These are phyloP conservation scores for Myxozyma neotropica DNA, from an alignment of 805 yeast genomes.

Conservation along the genomic window DNA sequence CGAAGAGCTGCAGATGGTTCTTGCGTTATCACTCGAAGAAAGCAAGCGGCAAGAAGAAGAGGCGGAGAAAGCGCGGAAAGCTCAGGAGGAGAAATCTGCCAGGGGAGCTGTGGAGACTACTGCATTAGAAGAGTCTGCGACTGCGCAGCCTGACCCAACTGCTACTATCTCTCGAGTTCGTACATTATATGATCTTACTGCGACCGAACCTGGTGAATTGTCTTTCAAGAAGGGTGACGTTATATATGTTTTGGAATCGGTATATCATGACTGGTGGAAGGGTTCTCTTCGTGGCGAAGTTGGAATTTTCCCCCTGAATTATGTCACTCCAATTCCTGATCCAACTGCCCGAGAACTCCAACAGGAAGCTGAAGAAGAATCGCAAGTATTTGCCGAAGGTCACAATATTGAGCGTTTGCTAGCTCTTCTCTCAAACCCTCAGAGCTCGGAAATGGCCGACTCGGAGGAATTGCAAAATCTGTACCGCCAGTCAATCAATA, in stretches of 20 bases:
- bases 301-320: slow-evolving; percentile 91
- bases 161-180: slow-evolving; percentile 64
- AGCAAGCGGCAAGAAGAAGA: slow-evolving; percentile 38
- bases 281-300: slow-evolving; percentile 79
- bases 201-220: slow-evolving; percentile 83
- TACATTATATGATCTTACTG: slow-evolving; percentile 79
- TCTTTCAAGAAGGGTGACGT: slow-evolving; percentile 86
- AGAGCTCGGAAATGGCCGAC: slow-evolving; percentile 47
- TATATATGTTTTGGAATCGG: slow-evolving; percentile 82
- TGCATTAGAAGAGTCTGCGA: slow-evolving; percentile 7
- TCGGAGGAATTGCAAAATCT: slow-evolving; percentile 71
- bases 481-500: slow-evolving; percentile 70
- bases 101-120: background rate
- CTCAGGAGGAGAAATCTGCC: slow-evolving; percentile 10
- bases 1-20: slow-evolving; percentile 73
- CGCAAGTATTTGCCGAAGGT: slow-evolving; percentile 54
- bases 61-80: slow-evolving; percentile 13
- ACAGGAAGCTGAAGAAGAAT: slow-evolving; percentile 55
- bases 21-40: slow-evolving; percentile 72
- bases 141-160: slow-evolving; percentile 19
- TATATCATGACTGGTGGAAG: slow-evolving; percentile 93
- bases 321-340: slow-evolving; percentile 76
- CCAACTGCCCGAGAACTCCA: slow-evolving; percentile 63
- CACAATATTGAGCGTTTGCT: slow-evolving; percentile 71
- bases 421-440: slow-evolving; percentile 52